Evolutionary conservation across 2,329 filamentous ascomycete genomes (phyloP).

Genomic region (Conoideocrella luteorostrata): DNA sequence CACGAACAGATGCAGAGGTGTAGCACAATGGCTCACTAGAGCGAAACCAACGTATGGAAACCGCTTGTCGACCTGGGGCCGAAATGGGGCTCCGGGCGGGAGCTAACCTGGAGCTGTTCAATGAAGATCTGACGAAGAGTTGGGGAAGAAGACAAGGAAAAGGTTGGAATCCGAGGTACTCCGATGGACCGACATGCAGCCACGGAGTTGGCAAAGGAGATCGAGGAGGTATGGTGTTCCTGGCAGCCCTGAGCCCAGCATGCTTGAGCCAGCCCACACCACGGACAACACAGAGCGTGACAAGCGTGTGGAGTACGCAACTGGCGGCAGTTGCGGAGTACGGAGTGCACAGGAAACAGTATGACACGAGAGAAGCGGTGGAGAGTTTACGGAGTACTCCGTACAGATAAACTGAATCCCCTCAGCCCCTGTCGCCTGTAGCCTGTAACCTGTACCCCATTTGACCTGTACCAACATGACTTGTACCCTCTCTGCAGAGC

Average conservation of each 20-base stretch:
- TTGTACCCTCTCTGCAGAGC: too few relatives aligned
- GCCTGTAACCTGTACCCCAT: too few relatives aligned
- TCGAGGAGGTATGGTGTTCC: not conserved
- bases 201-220: slow-evolving; percentile 2
- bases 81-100: not conserved
- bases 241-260: not conserved
- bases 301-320: not conserved
- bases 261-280: not conserved
- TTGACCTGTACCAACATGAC: too few relatives aligned
- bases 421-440: too few relatives aligned
- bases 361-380: slow-evolving; percentile 1
- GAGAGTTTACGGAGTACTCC: too few relatives aligned
- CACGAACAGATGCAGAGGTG: slow-evolving; percentile 3
- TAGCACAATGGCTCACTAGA: not conserved
- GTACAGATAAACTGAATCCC: too few relatives aligned
- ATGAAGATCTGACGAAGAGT: not conserved
- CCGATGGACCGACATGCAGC: slow-evolving; percentile 4
- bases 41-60: not conserved
- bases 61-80: not conserved
- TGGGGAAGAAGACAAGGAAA: not conserved
- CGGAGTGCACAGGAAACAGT: not conserved
- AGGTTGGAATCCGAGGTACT: not conserved
- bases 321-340: not conserved
- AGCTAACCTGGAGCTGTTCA: slow-evolving; percentile 2
- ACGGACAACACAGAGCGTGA: not conserved